Base-by-base conservation (phyloP, 164 flowering plant genomes). In the Nelumbo lutea region DNA sequence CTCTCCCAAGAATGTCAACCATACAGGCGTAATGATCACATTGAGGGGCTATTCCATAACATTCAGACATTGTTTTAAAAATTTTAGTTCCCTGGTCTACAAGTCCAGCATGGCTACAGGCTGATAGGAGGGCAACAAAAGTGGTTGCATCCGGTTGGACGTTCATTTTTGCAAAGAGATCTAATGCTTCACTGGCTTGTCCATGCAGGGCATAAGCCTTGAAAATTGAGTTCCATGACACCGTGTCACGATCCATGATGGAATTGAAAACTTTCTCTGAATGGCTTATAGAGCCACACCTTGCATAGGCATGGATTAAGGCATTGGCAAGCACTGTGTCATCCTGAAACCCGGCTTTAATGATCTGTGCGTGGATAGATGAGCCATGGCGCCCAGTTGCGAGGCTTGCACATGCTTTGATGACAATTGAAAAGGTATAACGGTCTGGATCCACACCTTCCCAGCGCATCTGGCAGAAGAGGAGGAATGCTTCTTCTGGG, bases 161-260 rank as follows among this genome's bases (percentile, higher is more conserved):
- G 68, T 83, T 72, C 93, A 91, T 88, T 67, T 56, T 52, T 2
- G 57, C 52, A 65, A 87, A 92, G 56, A 87, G 79, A 15, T 68
- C 27, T 75, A 90, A 72, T 43, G 89, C 88, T 51, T 79, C 84
- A 42, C 64, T 71, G 10, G 82, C 89, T 76, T 75, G 79, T 7
- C 96, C 96, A 73, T 92, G 94, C 68, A 91, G 65, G 1, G 88
- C 88, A 78, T 80, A 84, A 62, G 89, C 87, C 78, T 91, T 91
- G 61, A 90, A 77, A 75, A 90, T 83, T n/a, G 96, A 81, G 65
- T 90, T 90, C 94, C 96, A 92, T 68, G 97, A 86, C 9, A 90
- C 80, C 6, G 70, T 62, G 68, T 90, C 90, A 47, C 72, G 85
- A 38, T 9, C 61, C 13, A 3, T 65, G 83, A 86, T 83, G n/a